Evolutionary conservation across 441 rosid species (phyloP).

Genomic region (Erodium moschatum): DNA sequence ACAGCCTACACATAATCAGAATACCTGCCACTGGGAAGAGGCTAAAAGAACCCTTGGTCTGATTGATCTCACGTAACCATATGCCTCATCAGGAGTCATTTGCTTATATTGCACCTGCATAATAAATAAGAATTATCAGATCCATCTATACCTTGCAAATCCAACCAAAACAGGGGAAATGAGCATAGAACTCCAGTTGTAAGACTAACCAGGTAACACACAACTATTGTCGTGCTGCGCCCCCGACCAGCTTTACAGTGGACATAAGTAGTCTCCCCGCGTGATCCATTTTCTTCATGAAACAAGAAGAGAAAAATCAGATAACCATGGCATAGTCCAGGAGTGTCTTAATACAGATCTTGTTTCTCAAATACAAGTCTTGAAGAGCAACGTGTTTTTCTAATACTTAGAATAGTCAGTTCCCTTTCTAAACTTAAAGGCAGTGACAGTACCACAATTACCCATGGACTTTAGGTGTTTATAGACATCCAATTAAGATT

Average conservation of each 20-base stretch:
- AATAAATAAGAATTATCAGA: slow-evolving; percentile 2
- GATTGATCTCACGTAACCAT: slow-evolving; percentile 62
- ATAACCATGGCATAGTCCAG: neutral
- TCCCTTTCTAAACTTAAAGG: too few species aligned
- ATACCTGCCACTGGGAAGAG: slow-evolving; percentile 81
- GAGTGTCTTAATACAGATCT: neutral
- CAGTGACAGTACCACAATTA: neutral
- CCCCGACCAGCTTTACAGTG: slow-evolving; percentile 99
- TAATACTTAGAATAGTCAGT: neutral
- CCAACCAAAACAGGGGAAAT: neutral
- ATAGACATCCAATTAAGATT: neutral
- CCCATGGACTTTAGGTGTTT: neutral
- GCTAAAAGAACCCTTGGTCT: slow-evolving; percentile 90
- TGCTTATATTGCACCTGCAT: slow-evolving; percentile 61
- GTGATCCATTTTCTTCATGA: slow-evolving; percentile 47
- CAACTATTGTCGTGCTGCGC: slow-evolving; percentile 85
- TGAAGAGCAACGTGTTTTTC: neutral
- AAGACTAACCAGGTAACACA: slow-evolving; percentile 74
- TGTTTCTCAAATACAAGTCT: neutral
- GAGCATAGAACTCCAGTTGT: neutral
- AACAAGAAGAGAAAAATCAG: slow-evolving; percentile 13
- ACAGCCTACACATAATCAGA: neutral
- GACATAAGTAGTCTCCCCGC: slow-evolving; percentile 60
- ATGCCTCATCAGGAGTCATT: slow-evolving; percentile 84
- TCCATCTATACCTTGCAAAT: slow-evolving; percentile 6